A percentile compares a stretch with the other conserved stretches of the same genome.
phyloP scores from a whole-genome alignment of 139 green algal species.

The Ostreobium quekettii region DNA sequence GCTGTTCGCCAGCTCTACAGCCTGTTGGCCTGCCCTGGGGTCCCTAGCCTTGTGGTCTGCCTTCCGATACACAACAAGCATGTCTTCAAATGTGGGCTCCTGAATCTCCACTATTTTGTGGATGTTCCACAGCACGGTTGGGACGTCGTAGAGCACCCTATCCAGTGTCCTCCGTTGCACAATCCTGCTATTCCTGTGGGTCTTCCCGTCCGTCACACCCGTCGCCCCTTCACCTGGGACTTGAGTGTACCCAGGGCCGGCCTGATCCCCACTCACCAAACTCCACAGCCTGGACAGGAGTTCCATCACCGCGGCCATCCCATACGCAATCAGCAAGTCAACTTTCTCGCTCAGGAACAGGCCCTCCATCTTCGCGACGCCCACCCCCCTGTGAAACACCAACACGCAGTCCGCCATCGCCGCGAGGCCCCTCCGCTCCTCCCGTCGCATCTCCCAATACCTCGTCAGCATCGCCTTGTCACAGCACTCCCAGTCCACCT shows the following conservation, averaged over 20 bases:
- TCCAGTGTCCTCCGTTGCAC: slow-evolving; percentile 37
- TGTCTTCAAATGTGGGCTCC: slow-evolving; percentile 61
- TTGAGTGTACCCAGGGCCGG: too few relatives aligned
- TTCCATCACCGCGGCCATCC: too few relatives aligned
- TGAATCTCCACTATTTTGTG: slow-evolving; percentile 40
- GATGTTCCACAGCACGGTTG: slow-evolving; percentile 41
- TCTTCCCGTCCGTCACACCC: background rate
- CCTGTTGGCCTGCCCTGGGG: background rate
- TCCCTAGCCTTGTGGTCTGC: slow-evolving; percentile 8
- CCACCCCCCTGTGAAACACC: slow-evolving; percentile 55
- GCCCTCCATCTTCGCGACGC: slow-evolving; percentile 31
- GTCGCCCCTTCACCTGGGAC: too few relatives aligned
- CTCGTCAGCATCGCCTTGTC: slow-evolving; percentile 38
- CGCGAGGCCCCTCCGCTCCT: slow-evolving; percentile 14
- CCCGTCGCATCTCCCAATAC: slow-evolving; percentile 34
- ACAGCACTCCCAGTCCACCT: slow-evolving; percentile 52
- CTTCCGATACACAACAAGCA: slow-evolving; percentile 63
- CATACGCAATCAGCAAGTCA: slow-evolving; percentile 55
- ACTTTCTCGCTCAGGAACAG: slow-evolving; percentile 63
- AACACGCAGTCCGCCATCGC: slow-evolving; percentile 47
- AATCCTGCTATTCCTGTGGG: slow-evolving; percentile 15
- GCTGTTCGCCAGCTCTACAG: slow-evolving; percentile 23
- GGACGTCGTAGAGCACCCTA: slow-evolving; percentile 38
- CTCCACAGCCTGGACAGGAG: too few relatives aligned
- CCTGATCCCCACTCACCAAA: too few relatives aligned